Evolutionary conservation across 2,329 filamentous ascomycete genomes (phyloP).

Genomic region (Claviceps purpurea): DNA sequence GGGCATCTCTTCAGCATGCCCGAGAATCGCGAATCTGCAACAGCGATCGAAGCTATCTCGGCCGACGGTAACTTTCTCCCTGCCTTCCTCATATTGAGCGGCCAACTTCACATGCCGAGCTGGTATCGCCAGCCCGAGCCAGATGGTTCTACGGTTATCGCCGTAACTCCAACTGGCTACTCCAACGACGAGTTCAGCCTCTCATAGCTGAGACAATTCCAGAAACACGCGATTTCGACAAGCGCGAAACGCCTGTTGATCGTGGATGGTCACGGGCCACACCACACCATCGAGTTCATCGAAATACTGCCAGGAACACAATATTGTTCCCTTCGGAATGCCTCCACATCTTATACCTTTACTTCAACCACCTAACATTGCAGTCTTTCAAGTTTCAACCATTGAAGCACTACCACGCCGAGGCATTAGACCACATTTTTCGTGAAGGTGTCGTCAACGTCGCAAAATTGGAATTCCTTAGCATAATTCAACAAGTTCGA

Average conservation of each 20-base stretch:
- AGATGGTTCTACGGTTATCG: background rate
- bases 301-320: background rate
- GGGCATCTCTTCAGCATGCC: background rate
- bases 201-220: background rate
- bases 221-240: background rate
- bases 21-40: background rate
- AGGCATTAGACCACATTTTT: too few relatives aligned
- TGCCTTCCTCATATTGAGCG: background rate
- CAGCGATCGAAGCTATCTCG: background rate
- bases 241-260: background rate
- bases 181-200: background rate
- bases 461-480: too few relatives aligned
- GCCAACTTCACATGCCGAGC: background rate
- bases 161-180: background rate
- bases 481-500: too few relatives aligned
- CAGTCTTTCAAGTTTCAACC: too few relatives aligned
- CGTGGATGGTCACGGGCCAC: background rate
- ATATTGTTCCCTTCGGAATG: background rate
- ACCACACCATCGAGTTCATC: background rate
- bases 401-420: too few relatives aligned
- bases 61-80: background rate
- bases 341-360: background rate
- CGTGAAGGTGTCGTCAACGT: too few relatives aligned
- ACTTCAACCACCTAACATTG: background rate
- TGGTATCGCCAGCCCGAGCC: background rate